Evolutionary conservation across 2,329 filamentous ascomycete genomes (phyloP).

Genomic region (Alternaria burnsii): DNA sequence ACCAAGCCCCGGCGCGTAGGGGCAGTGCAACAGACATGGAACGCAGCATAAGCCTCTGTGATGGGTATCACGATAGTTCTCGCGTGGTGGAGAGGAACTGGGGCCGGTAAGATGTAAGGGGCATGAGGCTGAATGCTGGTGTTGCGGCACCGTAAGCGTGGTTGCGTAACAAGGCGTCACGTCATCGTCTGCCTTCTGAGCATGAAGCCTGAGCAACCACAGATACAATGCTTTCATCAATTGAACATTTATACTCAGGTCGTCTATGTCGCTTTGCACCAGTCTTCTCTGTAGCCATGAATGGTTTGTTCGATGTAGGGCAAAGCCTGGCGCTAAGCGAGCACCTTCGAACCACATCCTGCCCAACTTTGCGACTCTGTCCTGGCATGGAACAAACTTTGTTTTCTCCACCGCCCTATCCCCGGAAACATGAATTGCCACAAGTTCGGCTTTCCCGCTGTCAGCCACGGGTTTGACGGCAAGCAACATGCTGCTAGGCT

Average conservation of each 20-base stretch:
- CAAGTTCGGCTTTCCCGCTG: not conserved
- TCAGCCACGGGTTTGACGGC: not conserved
- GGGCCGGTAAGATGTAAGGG: not conserved
- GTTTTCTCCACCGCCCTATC: not conserved
- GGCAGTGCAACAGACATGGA: constrained; percentile 12
- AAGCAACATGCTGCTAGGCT: not conserved
- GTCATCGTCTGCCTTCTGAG: not conserved
- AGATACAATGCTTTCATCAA: not conserved
- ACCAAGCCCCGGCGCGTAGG: constrained; percentile 6
- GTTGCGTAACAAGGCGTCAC: not conserved
- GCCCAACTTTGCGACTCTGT: not conserved
- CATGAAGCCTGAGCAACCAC: not conserved
- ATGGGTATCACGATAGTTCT: constrained; percentile 4
- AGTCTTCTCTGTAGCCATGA: not conserved
- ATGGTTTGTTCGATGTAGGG: not conserved
- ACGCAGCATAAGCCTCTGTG: constrained; percentile 8
- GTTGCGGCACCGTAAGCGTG: not conserved
- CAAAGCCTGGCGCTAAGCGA: not conserved
- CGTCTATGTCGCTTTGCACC: not conserved
- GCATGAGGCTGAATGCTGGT: not conserved
- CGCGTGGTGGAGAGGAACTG: not conserved
- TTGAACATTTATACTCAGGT: not conserved
- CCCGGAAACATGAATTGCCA: not conserved
- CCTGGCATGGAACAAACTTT: not conserved
- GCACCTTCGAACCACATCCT: not conserved